Base-by-base conservation (phyloP, 129 eudicot genomes). In the Dittrichia graveolens region DNA sequence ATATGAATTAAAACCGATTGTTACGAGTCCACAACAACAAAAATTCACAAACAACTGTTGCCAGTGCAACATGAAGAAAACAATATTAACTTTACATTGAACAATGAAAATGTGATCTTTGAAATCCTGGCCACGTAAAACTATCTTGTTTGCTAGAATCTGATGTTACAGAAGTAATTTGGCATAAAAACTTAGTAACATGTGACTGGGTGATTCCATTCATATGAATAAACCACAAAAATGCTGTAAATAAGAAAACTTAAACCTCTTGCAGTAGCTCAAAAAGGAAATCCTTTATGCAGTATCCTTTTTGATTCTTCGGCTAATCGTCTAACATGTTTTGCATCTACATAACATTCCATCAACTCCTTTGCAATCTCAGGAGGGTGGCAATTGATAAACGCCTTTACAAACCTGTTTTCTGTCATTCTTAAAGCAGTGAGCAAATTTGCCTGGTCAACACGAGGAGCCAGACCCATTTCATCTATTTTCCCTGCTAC, bases 371-470 rank as follows among this genome's bases (percentile, higher is more conserved):
- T 31, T 4, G 88, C 81, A 80, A 82, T 77, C 55, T 82, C 81
- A 2, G 65, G 41, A 4, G 80, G 84, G 39, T 91, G 95, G 77
- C 95, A 84, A 5, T 54, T 46, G 11, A 91, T 77, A 67, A 67
- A 91, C 7, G 76, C 92, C 48, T 75, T 67, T 18, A 68, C 31
- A 74, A 91, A 91, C 59, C 95, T 61, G 67, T 75, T 73, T 43
- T 91, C 95, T 0, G 80, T 59, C 95, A 91, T 91, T 84, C 95
- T 86, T 78, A 91, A 73, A 40, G 97, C 95, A 34, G 82, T 83
- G 37, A 91, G 41, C 77, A 88, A 11, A 49, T 16, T 52, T 12
- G 76, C 72, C 55, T 95, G 95, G n/a, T 88, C 71, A 7, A 91
- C 74, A 6, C 75, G 74, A 12, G 95, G 97, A 31, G 3, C 44